Base-by-base conservation (phyloP, 208 protist genomes). In the Leishmania martiniquensis region DNA sequence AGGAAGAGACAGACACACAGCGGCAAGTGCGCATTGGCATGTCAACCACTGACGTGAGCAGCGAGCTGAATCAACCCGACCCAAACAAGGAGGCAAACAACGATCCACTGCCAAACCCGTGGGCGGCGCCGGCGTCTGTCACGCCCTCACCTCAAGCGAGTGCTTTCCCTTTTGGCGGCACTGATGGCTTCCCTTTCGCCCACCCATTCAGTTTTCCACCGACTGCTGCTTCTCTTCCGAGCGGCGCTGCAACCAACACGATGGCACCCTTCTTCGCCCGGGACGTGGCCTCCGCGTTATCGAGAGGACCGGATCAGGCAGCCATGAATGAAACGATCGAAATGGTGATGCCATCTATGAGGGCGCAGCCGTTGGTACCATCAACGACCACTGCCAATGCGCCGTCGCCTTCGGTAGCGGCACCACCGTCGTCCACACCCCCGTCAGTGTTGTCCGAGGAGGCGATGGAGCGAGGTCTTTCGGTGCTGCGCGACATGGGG, bases 101-200 rank as follows among this genome's bases (percentile, higher is more conserved):
- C n/a, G 87, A 89, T n/a, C 81, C 91, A 0, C 67, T 96, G 60
- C 90, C 86, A 12, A 92, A 94, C 57, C 88, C 88, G 69, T 93
- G 89, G 87, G 76, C 42, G 3, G 10, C 70, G 1, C 20, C 70
- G 37, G 22, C 69, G 13, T 47, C 75, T 5, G 55, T 32, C 1
- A 4, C 66, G n/a, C 5, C 70, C 0, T 7, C 25, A 4, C 20
- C 63, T 49, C 63, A 44, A 25, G 13, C 22, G 6, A 12, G 45
- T 25, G 45, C 29, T 0, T 72, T 51, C 20, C 29, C 67, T 1
- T 62, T 74, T 20, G 69, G 51, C 45, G 29, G 1, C 17, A 29
- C 29, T 5, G 68, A 44, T 17, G 63, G 39, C 12, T 57, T 57
- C 9, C 67, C 67, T 34, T 74, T 74, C 29, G 52, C 32, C 25